These are phyloP conservation scores for Venturia effusa DNA, from an alignment of 2,329 filamentous ascomycete species.

Conservation along the genomic window DNA sequence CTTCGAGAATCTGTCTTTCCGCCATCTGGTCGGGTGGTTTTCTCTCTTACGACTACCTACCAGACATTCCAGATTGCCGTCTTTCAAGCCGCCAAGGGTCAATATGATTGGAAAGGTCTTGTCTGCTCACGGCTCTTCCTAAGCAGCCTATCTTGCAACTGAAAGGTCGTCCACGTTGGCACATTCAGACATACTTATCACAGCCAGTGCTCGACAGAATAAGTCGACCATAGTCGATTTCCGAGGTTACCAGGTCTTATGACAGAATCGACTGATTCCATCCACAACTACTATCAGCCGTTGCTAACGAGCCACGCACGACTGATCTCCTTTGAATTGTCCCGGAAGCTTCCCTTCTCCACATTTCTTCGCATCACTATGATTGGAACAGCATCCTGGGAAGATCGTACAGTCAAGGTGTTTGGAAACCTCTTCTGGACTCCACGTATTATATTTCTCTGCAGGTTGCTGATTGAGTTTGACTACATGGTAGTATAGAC, in stretches of 20 bases:
- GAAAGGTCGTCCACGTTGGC: too few relatives aligned
- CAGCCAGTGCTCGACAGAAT: too few relatives aligned
- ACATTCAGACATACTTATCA: too few relatives aligned
- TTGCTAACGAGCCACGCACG: not conserved
- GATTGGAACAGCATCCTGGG: slow-evolving; percentile 9
- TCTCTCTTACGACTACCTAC: too few relatives aligned
- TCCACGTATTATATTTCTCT: not conserved
- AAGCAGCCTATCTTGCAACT: not conserved
- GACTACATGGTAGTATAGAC: not conserved
- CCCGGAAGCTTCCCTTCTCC: not conserved
- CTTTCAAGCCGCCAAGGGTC: not conserved
- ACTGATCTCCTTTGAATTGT: slow-evolving; percentile 3
- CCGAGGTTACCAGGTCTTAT: too few relatives aligned
- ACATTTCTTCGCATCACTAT: not conserved
- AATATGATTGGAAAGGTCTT: not conserved
- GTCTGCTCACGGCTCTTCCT: not conserved
- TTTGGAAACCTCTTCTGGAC: not conserved
- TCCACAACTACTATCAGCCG: not conserved
- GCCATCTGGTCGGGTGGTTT: too few relatives aligned
- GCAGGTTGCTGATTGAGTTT: not conserved
- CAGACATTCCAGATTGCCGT: not conserved
- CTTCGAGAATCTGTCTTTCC: too few relatives aligned
- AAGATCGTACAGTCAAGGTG: not conserved
- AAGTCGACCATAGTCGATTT: too few relatives aligned
- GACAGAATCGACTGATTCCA: too few relatives aligned